Base-by-base conservation (phyloP, 257 asterid genomes). In the Haberlea rhodopensis region DNA sequence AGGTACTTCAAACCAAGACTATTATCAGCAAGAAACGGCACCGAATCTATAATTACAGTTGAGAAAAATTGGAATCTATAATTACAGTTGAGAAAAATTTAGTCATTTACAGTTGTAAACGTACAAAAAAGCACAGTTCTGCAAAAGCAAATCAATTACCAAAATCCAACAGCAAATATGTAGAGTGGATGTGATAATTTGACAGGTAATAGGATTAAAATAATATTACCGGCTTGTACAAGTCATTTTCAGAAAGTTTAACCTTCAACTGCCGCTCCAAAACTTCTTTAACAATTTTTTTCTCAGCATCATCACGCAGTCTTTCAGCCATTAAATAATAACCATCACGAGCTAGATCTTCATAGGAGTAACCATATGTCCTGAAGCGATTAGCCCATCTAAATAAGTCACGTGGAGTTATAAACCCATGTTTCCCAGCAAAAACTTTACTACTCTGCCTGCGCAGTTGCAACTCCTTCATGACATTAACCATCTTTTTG, bases 391-490 rank as follows among this genome's bases (percentile, higher is more conserved):
- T 78, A 43, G 96, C 97, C 99, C 99, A 92, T 20, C 99, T 81
- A 74, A 92, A 92, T 85, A 92, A 79, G 74, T 92, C 99, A 61
- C 99, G 95, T 37, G 97, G 99, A 23, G 97, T 92, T 62, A 92
- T 89, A 73, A 85, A 92, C 56, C 99, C 99, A 73, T 92, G 95
- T 82, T 89, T 92, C 52, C 99, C 99, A 80, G 99, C 96, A 87
- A 92, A 89, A 37, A 86, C 74, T 66, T 87, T 87, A 66, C 95
- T 92, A 43, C 95, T 78, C 77, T 92, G 99, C 80, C 99, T 81
- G 57, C 75, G 94, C 76, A 81, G 68, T 73, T 92, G 99, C 86
- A 92, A 80, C 65, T 84, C 95, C 83, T 81, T 92, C 99, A 92
- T 89, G 78, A 92, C 96, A 63, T 75, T 80, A 73, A 92, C 80